Percentiles rank a stretch among this genome's conserved stretches.
Conservation (phyloP, 306 rosid genomes). For the Casuarina cunninghamiana region DNA sequence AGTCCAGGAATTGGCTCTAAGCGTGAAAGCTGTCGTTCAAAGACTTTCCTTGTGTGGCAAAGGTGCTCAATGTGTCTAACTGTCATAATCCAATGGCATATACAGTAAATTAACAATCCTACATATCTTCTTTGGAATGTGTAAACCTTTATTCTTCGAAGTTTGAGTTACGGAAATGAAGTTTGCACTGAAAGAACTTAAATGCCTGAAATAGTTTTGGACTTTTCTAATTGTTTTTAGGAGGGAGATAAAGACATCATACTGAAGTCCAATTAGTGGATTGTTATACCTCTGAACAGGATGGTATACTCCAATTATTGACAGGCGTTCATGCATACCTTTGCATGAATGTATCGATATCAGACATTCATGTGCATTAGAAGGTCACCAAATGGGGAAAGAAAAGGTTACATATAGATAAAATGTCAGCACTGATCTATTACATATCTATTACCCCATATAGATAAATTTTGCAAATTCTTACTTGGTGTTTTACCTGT, state of each 20-base stretch:
- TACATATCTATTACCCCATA: not conserved
- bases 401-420: not conserved
- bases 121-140: not conserved
- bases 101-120: not conserved
- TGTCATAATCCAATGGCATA: not conserved
- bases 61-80: conserved; percentile 44
- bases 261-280: not conserved
- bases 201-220: not conserved
- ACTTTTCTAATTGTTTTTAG: not conserved
- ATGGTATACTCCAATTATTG: not conserved
- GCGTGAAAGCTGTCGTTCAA: conserved; percentile 89
- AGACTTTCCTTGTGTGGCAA: conserved; percentile 80
- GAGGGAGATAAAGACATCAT: not conserved
- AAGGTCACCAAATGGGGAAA: not conserved
- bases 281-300: not conserved
- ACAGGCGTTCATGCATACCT: not conserved
- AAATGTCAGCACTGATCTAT: not conserved
- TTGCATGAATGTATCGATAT: not conserved
- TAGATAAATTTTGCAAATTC: not conserved
- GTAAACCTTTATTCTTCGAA: not conserved
- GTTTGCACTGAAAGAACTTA: not conserved
- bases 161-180: not conserved
- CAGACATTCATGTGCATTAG: not conserved
- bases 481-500: not conserved
- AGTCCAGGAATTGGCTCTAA: conserved; percentile 75